Base-by-base conservation (phyloP, 495 filamentous ascomycete species). In the Aspergillus nanangensis region DNA sequence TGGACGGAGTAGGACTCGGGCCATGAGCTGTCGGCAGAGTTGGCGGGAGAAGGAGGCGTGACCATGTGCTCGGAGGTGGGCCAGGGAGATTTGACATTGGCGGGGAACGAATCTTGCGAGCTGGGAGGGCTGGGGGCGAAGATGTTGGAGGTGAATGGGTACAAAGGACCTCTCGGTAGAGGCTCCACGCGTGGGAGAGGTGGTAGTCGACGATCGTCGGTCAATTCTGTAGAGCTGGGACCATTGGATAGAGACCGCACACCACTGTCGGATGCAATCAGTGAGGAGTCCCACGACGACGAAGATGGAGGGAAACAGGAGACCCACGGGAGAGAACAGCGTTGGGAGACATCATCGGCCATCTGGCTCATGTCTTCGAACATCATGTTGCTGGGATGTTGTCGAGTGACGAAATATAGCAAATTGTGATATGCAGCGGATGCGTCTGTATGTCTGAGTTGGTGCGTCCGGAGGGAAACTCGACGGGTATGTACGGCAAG, bases 241-340 rank as follows among this genome's bases (percentile, higher is more conserved):
- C 42, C 38, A 38, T 46, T 50, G 47, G 50, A 46, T 13, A 57
- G 52, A 8, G 54, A 44, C 11, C 47, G 54, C 15, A 61, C 40
- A 19, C 41, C 44, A 29, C 58, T 61, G 14, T 24, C 22, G 20
- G 14, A 5, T 8, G 27, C 23, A 31, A 18, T 53, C 55, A 44
- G 55, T 56, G 34, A 31, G 41, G 15, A 2, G 36, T 43, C 27
- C 49, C 44, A 48, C 22, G 11, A 22, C 24, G 39, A 22, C 19
- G 21, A 15, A 13, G 5, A 14, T 21, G 8, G 17, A 19, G 39
- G 22, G 11, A 50, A 15, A 25, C 37, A 20, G 27, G 39, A 15
- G 14, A 58, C 70, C 70, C 51, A 74, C 70, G 70, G 69, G 35
- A 71, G 55, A 52, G 65, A 65, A 57, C 63, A 69, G 41, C 62